Evolutionary conservation across 2,329 filamentous ascomycete genomes (phyloP), one percentile per base, ranked within the genome.

Genomic region (Trichoderma sp.): DNA sequence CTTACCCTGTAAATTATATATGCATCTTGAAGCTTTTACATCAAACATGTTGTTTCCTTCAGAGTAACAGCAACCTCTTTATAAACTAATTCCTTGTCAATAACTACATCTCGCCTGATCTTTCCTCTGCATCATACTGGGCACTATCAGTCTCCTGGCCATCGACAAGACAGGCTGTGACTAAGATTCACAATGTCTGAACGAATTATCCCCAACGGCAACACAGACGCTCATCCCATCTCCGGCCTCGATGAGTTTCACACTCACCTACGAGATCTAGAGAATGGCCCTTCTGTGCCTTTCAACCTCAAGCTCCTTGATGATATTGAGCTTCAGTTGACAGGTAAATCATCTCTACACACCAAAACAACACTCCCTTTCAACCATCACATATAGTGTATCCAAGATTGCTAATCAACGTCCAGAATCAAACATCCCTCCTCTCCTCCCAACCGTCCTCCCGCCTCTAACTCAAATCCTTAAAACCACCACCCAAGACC

Each of bases 241-340:
- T 81, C 83, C 7, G 85, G 87, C 9, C 81, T 90, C 21, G 82
- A 86, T 26, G 87, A 88, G 74, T 83, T 91, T 26, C 83, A 86
- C 63, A 78, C 77, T 26, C 89, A 91, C 77, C 81, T 91, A 18
- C 82, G 86, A 65, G 79, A 84, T 32, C 80, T 90, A n/a, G 73
- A 83, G 21, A 77, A 80, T 30, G 83, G 86, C 73, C 81, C 85
- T 21, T 80, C 80, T 0, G 78, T 83, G 1, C 77, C 81, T 0
- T 80, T 88, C 43, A 79, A 86, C 72, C 79, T 80, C 12, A 86
- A 85, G 74, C 81, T 90, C 2, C 86, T 91, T 72, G 89, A 90
- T 76, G 81, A 88, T 76, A 85, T 90, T 58, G 85, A 88, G 75
- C 83, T 90, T 4, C 88, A 90, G 76, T 81, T 91, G 18, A 89